Percentiles rank a stretch among this genome's conserved stretches.
These are phyloP conservation scores for Casuarina glauca DNA, from an alignment of 306 rosid species.

Conservation along the genomic window DNA sequence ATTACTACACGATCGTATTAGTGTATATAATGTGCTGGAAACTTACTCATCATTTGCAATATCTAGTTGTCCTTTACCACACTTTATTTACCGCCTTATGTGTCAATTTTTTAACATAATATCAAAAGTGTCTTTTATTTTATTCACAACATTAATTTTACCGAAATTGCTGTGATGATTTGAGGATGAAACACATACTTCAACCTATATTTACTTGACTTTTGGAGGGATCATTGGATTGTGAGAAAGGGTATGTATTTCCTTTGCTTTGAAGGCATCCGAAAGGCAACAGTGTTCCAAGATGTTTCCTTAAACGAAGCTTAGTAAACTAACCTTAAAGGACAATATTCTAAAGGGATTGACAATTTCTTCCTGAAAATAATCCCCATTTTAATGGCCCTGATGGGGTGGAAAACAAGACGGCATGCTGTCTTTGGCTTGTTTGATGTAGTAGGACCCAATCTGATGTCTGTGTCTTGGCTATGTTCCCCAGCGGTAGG, in stretches of 20 bases:
- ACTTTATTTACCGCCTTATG: too few species aligned
- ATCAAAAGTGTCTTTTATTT: too few species aligned
- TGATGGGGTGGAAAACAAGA: not conserved
- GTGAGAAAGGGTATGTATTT: not conserved
- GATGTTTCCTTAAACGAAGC: constrained; percentile 1
- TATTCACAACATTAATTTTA: too few species aligned
- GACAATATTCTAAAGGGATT: too few species aligned
- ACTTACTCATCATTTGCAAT: too few species aligned
- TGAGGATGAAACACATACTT: too few species aligned
- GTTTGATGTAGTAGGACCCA: not conserved
- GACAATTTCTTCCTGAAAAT: not conserved
- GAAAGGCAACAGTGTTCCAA: not conserved
- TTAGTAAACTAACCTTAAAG: not conserved
- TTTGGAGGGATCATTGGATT: not conserved
- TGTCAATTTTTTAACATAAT: too few species aligned
- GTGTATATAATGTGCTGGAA: too few species aligned
- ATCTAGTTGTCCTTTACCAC: too few species aligned
- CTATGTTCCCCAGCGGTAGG: not conserved
- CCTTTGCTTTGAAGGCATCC: not conserved
- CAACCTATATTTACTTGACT: too few species aligned
- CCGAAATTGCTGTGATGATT: too few species aligned
- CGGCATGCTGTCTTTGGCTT: not conserved
- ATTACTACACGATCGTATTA: too few species aligned
- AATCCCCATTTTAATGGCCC: not conserved
- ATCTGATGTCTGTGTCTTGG: not conserved